Conservation (phyloP, 2,329 filamentous ascomycete genomes). For the Colletotrichum gloeosporioides region DNA sequence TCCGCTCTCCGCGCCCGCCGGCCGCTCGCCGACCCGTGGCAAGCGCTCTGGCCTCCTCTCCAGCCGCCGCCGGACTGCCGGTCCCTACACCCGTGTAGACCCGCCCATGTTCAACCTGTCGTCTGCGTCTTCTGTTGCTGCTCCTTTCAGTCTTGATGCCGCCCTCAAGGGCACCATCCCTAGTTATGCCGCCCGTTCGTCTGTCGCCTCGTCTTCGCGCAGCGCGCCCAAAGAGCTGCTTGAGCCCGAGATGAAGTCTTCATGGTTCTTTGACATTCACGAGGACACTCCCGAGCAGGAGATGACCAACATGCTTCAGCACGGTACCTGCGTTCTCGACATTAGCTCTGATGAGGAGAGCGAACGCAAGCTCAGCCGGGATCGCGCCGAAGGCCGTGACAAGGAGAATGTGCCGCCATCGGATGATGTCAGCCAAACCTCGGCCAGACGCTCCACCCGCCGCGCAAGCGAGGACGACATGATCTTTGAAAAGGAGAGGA, state of each 20-base stretch:
- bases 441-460: constrained; percentile 37
- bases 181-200: constrained; percentile 56
- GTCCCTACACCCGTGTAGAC: constrained; percentile 72
- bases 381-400: constrained; percentile 67
- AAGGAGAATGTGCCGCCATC: constrained; percentile 93
- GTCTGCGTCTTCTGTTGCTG: constrained; percentile 41
- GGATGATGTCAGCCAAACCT: constrained; percentile 67
- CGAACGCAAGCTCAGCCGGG: constrained; percentile 56
- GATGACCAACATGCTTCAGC: constrained; percentile 91
- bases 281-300: constrained; percentile 91
- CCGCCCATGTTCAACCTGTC: constrained; percentile 65
- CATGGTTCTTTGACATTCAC: constrained; percentile 94
- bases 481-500: constrained; percentile 67
- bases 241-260: constrained; percentile 60
- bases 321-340: constrained; percentile 85
- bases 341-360: constrained; percentile 88
- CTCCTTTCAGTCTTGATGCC: constrained; percentile 85
- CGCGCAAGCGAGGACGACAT: constrained; percentile 52
- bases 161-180: constrained; percentile 80
- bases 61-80: constrained; percentile 69
- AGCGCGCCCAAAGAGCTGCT: constrained; percentile 33
- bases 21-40: constrained; percentile 76
- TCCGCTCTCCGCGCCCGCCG: constrained; percentile 72
- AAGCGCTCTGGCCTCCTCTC: constrained; percentile 74
- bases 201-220: constrained; percentile 31